Base-by-base conservation (phyloP, 805 yeast species). In the Starmerella khaoyaiensis region DNA sequence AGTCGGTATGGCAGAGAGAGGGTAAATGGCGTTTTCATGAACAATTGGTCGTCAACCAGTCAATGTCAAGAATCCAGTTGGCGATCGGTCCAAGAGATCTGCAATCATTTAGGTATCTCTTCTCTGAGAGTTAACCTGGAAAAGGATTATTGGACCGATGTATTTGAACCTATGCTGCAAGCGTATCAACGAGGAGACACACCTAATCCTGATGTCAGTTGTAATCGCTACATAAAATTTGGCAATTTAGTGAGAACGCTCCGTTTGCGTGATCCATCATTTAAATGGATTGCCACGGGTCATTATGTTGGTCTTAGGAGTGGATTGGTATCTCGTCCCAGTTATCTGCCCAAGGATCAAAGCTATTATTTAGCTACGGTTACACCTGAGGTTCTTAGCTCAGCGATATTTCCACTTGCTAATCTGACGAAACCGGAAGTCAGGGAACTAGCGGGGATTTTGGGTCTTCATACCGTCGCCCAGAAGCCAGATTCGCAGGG, bases 401-500 rank as follows among this genome's bases (percentile, higher is more conserved):
- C 67, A 16, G 56, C 79, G 1, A 54, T 84, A 21, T 68, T 87
- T 58, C 98, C 98, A 0, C 67, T 90, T 12, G 94, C 95, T 0
- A 77, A 76, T 48, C 65, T 69, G 37, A 61, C 71, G 5, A 90
- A 90, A 57, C 79, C 84, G 1, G 71, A 78, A 47, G 76, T 86
- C 1, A 60, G 97, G 21, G 57, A 64, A 18, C 49, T 80, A 30
- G 97, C 97, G 0, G 44, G 55, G n/a, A 48, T 63, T 1, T 54
- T 64, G 24, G 55, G 63, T 1, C 36, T 47, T 8, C 59, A 82
- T 12, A 69, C 72, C 1, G 74, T 79, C 1, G 83, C 86, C 1
- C 53, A 61, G n/a, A 84, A 84, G 50, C 90, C 83, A 0, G 98
- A 90, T 54, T 84, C 96, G 1, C 94, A 81, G 54, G 98, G 98